A percentile compares a stretch with the other conserved stretches of the same genome.
phyloP scores from a whole-genome alignment of 2,329 filamentous ascomycete species.

The Fusarium tanahbumbuense region DNA sequence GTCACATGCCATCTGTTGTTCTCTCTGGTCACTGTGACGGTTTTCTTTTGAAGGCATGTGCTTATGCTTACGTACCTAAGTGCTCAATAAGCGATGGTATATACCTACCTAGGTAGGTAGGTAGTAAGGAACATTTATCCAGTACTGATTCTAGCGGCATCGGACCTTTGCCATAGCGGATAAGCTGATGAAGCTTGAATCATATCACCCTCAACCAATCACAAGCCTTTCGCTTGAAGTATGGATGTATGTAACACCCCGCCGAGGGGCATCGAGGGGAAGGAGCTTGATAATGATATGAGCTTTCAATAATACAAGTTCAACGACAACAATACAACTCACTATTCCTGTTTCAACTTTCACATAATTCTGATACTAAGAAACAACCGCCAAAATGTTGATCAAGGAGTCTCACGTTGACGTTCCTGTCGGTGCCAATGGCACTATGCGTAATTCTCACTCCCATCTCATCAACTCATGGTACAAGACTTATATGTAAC shows the following conservation, averaged over 20 bases:
- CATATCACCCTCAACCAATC: slow-evolving; percentile 22
- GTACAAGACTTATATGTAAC: slow-evolving; percentile 31
- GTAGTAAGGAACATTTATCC: not conserved
- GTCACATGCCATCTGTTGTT: slow-evolving; percentile 5
- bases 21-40: not conserved
- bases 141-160: slow-evolving; percentile 17
- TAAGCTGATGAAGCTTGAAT: slow-evolving; percentile 33
- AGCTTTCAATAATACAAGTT: slow-evolving; percentile 10
- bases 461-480: slow-evolving; percentile 17
- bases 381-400: slow-evolving; percentile 56
- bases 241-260: slow-evolving; percentile 31
- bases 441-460: slow-evolving; percentile 61
- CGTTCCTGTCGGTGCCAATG: slow-evolving; percentile 62
- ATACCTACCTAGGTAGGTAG: too few relatives aligned
- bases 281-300: slow-evolving; percentile 25
- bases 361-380: not conserved
- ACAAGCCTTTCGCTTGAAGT: slow-evolving; percentile 8
- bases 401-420: slow-evolving; percentile 66
- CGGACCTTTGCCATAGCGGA: slow-evolving; percentile 24
- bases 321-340: not conserved
- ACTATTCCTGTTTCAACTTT: not conserved
- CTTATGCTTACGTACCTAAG: not conserved
- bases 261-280: slow-evolving; percentile 39
- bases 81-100: not conserved
- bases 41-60: not conserved